Evolutionary conservation across 257 asterid species (phyloP).

Genomic region (Scutellaria barbata): DNA sequence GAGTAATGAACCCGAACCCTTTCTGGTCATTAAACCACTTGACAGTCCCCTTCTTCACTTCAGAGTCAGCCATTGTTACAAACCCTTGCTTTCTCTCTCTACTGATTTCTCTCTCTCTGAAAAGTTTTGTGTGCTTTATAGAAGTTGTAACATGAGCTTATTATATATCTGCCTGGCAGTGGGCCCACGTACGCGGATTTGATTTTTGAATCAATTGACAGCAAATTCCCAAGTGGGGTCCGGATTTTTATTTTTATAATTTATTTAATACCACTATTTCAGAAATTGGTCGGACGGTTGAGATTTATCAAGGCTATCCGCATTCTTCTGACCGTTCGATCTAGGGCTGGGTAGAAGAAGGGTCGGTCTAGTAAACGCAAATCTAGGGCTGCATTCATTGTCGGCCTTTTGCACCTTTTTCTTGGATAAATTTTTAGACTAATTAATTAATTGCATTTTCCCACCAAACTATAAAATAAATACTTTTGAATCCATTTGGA

Average conservation of each 20-base stretch:
- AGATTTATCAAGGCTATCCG: conserved; percentile 32
- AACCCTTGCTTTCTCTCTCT: conserved; percentile 48
- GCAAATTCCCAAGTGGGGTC: conserved; percentile 36
- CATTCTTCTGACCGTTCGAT: conserved; percentile 29
- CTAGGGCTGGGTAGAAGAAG: conserved; percentile 31
- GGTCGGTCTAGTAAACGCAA: background rate
- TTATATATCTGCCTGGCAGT: conserved; percentile 22
- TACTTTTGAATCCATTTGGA: too few species aligned
- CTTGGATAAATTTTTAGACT: too few species aligned
- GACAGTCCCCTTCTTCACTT: conserved; percentile 62
- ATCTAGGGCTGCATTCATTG: too few species aligned
- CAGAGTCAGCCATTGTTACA: conserved; percentile 46
- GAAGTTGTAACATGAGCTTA: background rate
- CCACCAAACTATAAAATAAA: too few species aligned
- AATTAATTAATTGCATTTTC: too few species aligned
- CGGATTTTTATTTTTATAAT: conserved; percentile 20
- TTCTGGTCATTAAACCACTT: conserved; percentile 89
- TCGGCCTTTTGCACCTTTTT: too few species aligned
- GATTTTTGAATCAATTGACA: conserved; percentile 27
- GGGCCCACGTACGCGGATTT: conserved; percentile 43
- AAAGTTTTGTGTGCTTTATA: background rate
- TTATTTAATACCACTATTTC: background rate
- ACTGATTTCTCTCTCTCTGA: background rate
- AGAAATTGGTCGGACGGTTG: conserved; percentile 46
- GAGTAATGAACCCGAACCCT: conserved; percentile 87